Conservation (phyloP, 805 yeast genomes). For the Metschnikowia cubensis region DNA sequence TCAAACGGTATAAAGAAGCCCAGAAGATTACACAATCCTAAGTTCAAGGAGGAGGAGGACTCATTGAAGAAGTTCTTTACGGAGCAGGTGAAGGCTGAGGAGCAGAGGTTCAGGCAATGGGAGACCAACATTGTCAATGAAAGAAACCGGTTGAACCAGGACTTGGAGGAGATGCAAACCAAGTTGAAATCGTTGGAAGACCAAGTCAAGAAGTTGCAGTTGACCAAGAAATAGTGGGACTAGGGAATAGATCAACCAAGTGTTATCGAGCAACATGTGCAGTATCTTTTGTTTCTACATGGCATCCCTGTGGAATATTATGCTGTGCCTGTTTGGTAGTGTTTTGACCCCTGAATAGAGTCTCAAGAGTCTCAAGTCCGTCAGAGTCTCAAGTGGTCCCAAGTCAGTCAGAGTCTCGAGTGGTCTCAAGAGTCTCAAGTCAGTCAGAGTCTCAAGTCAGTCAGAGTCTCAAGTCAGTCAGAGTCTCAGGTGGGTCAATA, state of each 20-base stretch:
- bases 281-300: too few species aligned
- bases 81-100: conserved; percentile 93
- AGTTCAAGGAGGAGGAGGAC: conserved; percentile 94
- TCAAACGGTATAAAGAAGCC: conserved; percentile 41
- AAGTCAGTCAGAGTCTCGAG: too few species aligned
- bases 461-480: too few species aligned
- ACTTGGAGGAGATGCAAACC: conserved; percentile 82
- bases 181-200: conserved; percentile 73
- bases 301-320: too few species aligned
- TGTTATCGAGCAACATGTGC: not conserved
- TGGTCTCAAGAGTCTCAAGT: too few species aligned
- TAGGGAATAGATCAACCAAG: not conserved
- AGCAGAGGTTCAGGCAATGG: conserved; percentile 97
- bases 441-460: too few species aligned
- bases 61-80: conserved; percentile 91
- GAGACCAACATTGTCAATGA: conserved; percentile 94
- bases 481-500: too few species aligned
- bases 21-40: conserved; percentile 71
- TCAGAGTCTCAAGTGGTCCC: too few species aligned
- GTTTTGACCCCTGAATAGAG: too few species aligned
- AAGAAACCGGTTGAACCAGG: conserved; percentile 89
- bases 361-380: too few species aligned
- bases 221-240: conserved; percentile 24
- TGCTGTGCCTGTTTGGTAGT: too few species aligned
- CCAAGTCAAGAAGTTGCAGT: conserved; percentile 59